Percentiles rank a stretch among this genome's conserved stretches.
phyloP scores from a whole-genome alignment of 495 filamentous ascomycete species.

The Podospora fimiseda region DNA sequence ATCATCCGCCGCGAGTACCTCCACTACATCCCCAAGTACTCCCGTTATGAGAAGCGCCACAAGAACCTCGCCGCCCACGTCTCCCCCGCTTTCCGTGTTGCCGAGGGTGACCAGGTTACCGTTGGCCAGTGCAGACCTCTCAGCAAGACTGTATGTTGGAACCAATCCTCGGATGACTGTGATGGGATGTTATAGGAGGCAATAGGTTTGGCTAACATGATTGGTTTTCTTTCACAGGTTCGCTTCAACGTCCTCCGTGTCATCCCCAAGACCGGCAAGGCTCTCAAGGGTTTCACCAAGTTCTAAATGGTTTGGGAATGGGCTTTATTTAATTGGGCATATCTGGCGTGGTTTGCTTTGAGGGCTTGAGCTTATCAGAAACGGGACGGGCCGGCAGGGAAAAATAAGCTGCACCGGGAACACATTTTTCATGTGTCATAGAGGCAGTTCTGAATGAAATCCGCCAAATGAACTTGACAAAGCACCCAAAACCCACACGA shows the following conservation, averaged over 20 bases:
- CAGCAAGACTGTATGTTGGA: conserved; percentile 88
- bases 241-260: conserved; percentile 99
- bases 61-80: conserved; percentile 99
- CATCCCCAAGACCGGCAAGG: conserved; percentile 91
- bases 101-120: conserved; percentile 97
- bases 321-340: conserved; percentile 41
- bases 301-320: conserved; percentile 60
- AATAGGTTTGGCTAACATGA: conserved; percentile 7
- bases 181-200: conserved; percentile 3
- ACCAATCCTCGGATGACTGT: not conserved
- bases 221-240: conserved; percentile 49
- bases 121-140: conserved; percentile 98
- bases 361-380: conserved; percentile 45
- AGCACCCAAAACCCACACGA: not conserved
- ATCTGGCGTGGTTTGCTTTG: conserved; percentile 47
- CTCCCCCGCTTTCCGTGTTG: conserved; percentile 98
- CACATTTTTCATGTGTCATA: conserved; percentile 28
- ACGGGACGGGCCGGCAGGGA: conserved; percentile 42
- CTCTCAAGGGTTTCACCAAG: conserved; percentile 94
- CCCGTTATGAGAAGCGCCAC: conserved; percentile 99
- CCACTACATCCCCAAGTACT: conserved; percentile 98
- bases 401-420: conserved; percentile 10
- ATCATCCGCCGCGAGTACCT: conserved; percentile 99
- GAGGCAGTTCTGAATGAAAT: conserved; percentile 44
- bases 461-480: conserved; percentile 27